Evolutionary conservation across 768 basidiomycete genomes (phyloP), one percentile per base, ranked within the genome.

Genomic region (Baorangia bicolor): DNA sequence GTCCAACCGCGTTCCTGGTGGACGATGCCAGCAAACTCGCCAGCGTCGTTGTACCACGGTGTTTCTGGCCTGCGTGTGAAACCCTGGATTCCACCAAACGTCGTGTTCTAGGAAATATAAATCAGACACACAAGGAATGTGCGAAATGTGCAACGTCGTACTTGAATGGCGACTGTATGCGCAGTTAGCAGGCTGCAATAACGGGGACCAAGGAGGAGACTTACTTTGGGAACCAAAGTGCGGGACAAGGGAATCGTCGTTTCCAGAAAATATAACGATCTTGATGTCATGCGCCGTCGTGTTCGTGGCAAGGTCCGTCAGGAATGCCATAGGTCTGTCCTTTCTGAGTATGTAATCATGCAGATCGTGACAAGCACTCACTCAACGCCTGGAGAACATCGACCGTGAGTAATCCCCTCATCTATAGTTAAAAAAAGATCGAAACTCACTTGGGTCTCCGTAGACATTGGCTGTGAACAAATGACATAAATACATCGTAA

Each of bases 21-120:
- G 16, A 88, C 79, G 30, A 88, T 83, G 0, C 88, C 88, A 0
- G 80, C 85, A 47, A 83, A 76, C 48, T 81, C 71, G n/a, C 81
- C 81, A 1, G 66, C 62, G 47, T 86, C 84, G 53, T 83, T 81
- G 48, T 70, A 72, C 86, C 87, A 90, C 0, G 82, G 80, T 1
- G 88, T 89, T 1, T 82, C 77, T 3, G 88, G 88, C 53, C 77
- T 80, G 40, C 81, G 75, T 0, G 85, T 82, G 67, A 91, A 91
- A 3, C 88, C 88, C 69, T 85, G 86, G 38, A 84, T 83, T 9
- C 87, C 87, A 30, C 87, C 86, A 63, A 89, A 91, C 1, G 88
- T 90, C n/a, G 86, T 88, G 63, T 91, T 91, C 85, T 88, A 57
- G 0, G 55, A 14, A 2, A 35, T 2, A 23, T 12, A n/a, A 16